A percentile compares a stretch with the other conserved stretches of the same genome.
phyloP scores from a whole-genome alignment of 352 stramenopile species.

The Phytophthora tubulina region DNA sequence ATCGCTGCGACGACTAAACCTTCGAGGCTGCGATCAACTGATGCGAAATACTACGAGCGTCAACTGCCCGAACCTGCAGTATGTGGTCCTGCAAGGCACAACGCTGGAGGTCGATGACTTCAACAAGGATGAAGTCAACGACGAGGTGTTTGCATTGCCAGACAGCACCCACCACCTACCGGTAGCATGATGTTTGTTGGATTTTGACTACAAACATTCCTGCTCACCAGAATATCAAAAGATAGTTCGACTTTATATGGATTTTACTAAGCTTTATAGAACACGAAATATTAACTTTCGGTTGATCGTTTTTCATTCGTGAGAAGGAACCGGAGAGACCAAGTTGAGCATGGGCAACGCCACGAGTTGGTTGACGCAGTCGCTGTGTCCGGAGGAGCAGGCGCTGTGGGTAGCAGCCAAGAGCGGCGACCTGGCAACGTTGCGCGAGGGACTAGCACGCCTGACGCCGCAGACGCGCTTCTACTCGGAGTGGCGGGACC shows the following conservation, averaged over 20 bases:
- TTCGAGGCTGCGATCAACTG: constrained; percentile 60
- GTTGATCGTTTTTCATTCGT: background rate
- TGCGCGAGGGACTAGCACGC: constrained; percentile 59
- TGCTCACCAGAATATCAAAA: background rate
- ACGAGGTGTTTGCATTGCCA: constrained; percentile 31
- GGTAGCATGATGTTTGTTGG: background rate
- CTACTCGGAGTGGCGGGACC: constrained; percentile 80
- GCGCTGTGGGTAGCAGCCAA: constrained; percentile 81
- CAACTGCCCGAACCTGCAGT: constrained; percentile 52
- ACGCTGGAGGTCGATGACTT: constrained; percentile 53
- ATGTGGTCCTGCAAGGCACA: constrained; percentile 56
- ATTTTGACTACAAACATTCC: constrained; percentile 37
- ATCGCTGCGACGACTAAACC: constrained; percentile 50
- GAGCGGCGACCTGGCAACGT: constrained; percentile 61
- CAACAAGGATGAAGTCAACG: constrained; percentile 24
- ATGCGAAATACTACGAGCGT: constrained; percentile 44
- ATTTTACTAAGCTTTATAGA: background rate
- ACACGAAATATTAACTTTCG: background rate
- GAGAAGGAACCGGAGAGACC: background rate
- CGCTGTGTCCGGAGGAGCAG: constrained; percentile 79
- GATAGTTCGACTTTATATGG: background rate
- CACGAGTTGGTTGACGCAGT: constrained; percentile 78
- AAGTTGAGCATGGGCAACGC: constrained; percentile 70
- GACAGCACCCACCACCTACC: background rate
- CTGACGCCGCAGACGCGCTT: constrained; percentile 68